Conservation (phyloP, 2,329 filamentous ascomycete species). For the Cladosporium sphaerospermum region DNA sequence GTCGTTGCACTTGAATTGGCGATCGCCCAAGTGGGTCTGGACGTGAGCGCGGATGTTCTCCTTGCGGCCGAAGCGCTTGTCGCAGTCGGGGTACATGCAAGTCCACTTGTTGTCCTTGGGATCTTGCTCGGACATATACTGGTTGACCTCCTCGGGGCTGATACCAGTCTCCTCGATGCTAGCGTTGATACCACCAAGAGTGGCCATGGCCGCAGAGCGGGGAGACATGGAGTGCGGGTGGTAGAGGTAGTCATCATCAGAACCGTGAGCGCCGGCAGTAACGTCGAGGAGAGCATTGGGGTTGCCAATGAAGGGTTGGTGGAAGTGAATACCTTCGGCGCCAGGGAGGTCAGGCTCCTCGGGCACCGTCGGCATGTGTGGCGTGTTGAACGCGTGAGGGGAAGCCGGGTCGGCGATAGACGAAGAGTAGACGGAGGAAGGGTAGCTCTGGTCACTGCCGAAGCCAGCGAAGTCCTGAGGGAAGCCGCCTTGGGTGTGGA, state of each 20-base stretch:
- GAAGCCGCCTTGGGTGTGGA: constrained; percentile 6
- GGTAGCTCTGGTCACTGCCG: constrained; percentile 39
- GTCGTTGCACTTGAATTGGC: constrained; percentile 88
- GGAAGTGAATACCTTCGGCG: constrained; percentile 24
- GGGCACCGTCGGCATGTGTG: constrained; percentile 32
- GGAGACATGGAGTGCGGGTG: constrained; percentile 24
- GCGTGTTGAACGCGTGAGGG: constrained; percentile 32
- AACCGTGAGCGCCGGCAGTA: constrained; percentile 16
- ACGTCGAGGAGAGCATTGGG: constrained; percentile 24
- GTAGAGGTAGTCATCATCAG: constrained; percentile 11
- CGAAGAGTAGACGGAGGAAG: constrained; percentile 44
- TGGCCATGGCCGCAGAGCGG: constrained; percentile 40
- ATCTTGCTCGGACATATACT: constrained; percentile 44
- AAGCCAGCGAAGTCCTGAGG: constrained; percentile 22
- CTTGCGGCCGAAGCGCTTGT: constrained; percentile 89
- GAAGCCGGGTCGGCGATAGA: constrained; percentile 44
- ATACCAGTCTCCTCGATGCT: constrained; percentile 73
- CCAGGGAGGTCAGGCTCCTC: constrained; percentile 25
- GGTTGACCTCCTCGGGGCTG: constrained; percentile 65
- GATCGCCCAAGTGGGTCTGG: constrained; percentile 93
- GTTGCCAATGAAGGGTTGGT: constrained; percentile 14
- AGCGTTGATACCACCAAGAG: constrained; percentile 50
- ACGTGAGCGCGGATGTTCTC: constrained; percentile 99
- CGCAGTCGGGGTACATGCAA: constrained; percentile 60
- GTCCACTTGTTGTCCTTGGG: constrained; percentile 40